Evolutionary conservation across 2,329 filamentous ascomycete species (phyloP), one percentile per base, ranked within the genome.

Genomic region (Trichothecium sympodiale): DNA sequence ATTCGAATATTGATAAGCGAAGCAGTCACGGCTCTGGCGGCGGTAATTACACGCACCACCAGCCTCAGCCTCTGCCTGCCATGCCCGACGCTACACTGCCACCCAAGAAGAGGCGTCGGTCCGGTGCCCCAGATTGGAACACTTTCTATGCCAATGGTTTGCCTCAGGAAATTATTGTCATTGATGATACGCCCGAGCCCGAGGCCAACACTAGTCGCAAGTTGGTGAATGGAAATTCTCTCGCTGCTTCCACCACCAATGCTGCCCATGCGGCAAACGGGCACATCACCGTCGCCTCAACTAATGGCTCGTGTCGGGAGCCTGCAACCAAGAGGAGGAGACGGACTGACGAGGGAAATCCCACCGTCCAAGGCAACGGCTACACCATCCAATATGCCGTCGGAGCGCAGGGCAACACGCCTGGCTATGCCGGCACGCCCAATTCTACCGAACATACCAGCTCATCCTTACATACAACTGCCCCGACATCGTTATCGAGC

Each of bases 131-230:
- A 34, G 79, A 91, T 58, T 91, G 84, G 84, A 67, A 73, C 39
- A 75, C 71, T 44, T 91, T 88, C 53, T 89, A 88, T 57, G 81
- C 80, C 54, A 88, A 89, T 56, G 84, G 84, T 4, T 62, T 87
- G 17, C 84, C 84, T 17, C 81, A 85, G 54, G 84, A 91, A 62
- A 77, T 91, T 52, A 89, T 91, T 51, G 77, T 89, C 49, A 91
- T 91, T 49, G 77, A 83, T 56, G 80, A 88, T 55, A 77, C 75
- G 4, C 81, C 81, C 35, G 69, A 72, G 39, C 68, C 70, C 38
- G 67, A 72, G 39, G 48, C 56, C 33, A 56, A 59, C 36, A 58
- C 60, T n/a, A 45, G 54, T 34, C 56, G 57, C 28, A 66, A 60
- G 50, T 53, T 64, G 18, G 49, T 49, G 36, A 51, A 57, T 38